Conservation (phyloP, 768 basidiomycete genomes). For the Suillus subluteus region DNA sequence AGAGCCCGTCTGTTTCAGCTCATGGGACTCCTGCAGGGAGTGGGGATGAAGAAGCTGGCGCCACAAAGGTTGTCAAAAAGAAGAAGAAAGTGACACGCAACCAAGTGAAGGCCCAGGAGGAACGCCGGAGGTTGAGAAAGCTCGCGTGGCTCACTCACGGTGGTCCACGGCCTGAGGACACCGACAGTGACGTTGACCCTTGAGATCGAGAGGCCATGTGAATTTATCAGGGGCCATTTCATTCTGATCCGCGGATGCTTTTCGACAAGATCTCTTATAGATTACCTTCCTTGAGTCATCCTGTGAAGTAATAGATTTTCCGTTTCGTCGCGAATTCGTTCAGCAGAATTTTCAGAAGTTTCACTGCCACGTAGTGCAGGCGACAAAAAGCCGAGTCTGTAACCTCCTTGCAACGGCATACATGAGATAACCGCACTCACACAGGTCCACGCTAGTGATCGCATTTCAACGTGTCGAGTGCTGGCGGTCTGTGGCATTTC, state of each 20-base stretch:
- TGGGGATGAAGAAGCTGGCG: constrained; percentile 66
- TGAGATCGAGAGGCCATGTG: constrained; percentile 8
- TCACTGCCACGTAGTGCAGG: constrained; percentile 6
- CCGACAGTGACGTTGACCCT: constrained; percentile 59
- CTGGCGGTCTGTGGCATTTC: neutral
- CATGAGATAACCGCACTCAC: neutral
- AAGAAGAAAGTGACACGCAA: constrained; percentile 94
- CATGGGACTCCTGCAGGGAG: constrained; percentile 78
- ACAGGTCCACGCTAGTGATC: neutral
- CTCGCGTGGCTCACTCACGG: constrained; percentile 83
- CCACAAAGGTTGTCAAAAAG: constrained; percentile 57
- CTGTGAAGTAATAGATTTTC: constrained; percentile 11
- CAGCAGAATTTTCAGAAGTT: neutral
- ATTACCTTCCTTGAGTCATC: constrained; percentile 7
- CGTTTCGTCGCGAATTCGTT: neutral
- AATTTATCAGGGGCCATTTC: constrained; percentile 5
- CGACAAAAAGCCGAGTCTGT: neutral
- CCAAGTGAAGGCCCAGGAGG: constrained; percentile 87
- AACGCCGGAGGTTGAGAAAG: constrained; percentile 79
- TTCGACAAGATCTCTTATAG: constrained; percentile 4
- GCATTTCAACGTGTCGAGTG: constrained; percentile 5
- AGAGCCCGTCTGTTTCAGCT: constrained; percentile 71
- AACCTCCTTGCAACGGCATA: neutral
- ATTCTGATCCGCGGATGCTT: constrained; percentile 12
- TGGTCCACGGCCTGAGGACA: constrained; percentile 83